A percentile compares a stretch with the other conserved stretches of the same genome.
Conservation (phyloP, 2,329 filamentous ascomycete genomes). For the Claviceps paspali region DNA sequence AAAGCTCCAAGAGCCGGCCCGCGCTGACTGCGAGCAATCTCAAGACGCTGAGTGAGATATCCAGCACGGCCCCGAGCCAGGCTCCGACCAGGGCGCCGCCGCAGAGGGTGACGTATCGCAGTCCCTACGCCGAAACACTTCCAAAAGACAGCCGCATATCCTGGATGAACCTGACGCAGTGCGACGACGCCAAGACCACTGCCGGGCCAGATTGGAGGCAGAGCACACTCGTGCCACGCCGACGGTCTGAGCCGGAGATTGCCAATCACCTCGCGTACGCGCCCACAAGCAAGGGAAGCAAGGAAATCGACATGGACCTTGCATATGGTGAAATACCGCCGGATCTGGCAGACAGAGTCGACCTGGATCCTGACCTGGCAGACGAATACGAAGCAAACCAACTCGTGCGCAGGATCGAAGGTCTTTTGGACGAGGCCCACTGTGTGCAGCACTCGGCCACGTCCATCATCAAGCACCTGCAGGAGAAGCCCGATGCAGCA, state of each 20-base stretch:
- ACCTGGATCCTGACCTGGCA: slow-evolving; percentile 35
- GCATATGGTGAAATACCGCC: slow-evolving; percentile 77
- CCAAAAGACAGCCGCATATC: slow-evolving; percentile 28
- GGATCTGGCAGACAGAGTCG: slow-evolving; percentile 38
- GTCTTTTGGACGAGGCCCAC: slow-evolving; percentile 70
- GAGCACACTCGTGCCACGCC: slow-evolving; percentile 18
- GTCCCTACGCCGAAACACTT: slow-evolving; percentile 19
- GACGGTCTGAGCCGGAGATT: slow-evolving; percentile 24
- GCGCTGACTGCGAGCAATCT: slow-evolving; percentile 39
- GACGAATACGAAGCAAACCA: slow-evolving; percentile 29
- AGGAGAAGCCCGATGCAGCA: slow-evolving; percentile 68
- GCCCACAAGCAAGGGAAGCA: no score
- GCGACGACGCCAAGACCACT: slow-evolving; percentile 15
- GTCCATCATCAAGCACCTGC: slow-evolving; percentile 60
- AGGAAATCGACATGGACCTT: slow-evolving; percentile 73
- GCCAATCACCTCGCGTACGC: slow-evolving; percentile 11
- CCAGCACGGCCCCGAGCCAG: slow-evolving; percentile 29
- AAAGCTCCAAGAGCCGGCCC: slow-evolving; percentile 17
- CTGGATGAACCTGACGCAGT: slow-evolving; percentile 13
- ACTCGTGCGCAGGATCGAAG: slow-evolving; percentile 61
- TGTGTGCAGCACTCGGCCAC: slow-evolving; percentile 76
- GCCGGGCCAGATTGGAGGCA: slow-evolving; percentile 5
- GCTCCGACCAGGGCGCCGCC: slow-evolving; percentile 13
- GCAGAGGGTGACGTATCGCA: slow-evolving; percentile 21
- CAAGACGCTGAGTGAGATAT: slow-evolving; percentile 36